Conservation (phyloP, 2,329 filamentous ascomycete genomes). For the Chrysoporthe austroafricana region DNA sequence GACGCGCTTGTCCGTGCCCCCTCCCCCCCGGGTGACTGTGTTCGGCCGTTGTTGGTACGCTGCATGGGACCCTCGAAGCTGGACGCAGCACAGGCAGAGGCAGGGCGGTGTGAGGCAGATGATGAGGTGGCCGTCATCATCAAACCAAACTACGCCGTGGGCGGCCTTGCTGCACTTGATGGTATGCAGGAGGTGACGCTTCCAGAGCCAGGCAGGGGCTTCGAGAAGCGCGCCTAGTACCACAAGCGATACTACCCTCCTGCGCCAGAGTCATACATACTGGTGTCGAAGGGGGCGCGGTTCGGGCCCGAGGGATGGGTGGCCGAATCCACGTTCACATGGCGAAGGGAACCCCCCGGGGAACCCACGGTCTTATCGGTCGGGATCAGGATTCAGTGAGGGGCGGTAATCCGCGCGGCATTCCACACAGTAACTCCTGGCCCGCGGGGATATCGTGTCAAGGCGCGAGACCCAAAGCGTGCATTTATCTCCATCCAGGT, state of each 20-base stretch:
- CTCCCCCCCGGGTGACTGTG: not conserved
- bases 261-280: not conserved
- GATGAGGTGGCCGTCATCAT: not conserved
- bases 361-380: not conserved
- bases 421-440: not conserved
- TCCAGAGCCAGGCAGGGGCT: not conserved
- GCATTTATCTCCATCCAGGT: too few species aligned
- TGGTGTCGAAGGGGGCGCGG: not conserved
- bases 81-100: not conserved
- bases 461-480: not conserved
- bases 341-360: not conserved
- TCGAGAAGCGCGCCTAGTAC: conserved; percentile 8
- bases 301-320: not conserved
- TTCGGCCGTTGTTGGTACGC: not conserved
- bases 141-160: not conserved
- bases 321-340: conserved; percentile 8
- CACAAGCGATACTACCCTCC: conserved; percentile 7
- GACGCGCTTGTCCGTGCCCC: not conserved
- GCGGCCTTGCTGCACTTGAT: not conserved
- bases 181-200: not conserved
- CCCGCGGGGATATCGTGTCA: not conserved
- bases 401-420: not conserved
- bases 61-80: not conserved
- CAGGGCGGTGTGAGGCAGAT: not conserved
- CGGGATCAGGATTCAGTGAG: not conserved